Percentiles rank a stretch among this genome's conserved stretches.
phyloP scores from a whole-genome alignment of 2,329 filamentous ascomycete species.

The Hortaea werneckii region DNA sequence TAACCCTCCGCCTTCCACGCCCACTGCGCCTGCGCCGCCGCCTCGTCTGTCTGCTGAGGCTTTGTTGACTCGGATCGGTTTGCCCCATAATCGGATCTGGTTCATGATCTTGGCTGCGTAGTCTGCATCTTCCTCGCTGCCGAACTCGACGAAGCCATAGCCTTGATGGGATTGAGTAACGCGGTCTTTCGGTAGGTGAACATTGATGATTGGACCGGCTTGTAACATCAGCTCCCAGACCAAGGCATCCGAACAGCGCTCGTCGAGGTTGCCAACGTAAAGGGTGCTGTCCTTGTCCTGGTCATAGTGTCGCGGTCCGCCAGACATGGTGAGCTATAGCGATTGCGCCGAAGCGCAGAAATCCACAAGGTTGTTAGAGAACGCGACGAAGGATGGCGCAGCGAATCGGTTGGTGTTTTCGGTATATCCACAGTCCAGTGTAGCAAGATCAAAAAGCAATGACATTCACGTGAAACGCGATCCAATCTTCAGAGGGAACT shows the following conservation, averaged over 20 bases:
- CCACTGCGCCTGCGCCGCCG: slow-evolving; percentile 59
- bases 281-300: slow-evolving; percentile 98
- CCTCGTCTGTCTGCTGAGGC: slow-evolving; percentile 88
- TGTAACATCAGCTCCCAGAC: slow-evolving; percentile 98
- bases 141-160: slow-evolving; percentile 98
- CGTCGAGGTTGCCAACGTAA: slow-evolving; percentile 97
- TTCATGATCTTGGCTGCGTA: slow-evolving; percentile 97
- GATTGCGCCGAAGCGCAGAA: neutral
- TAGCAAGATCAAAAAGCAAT: neutral
- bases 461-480: neutral
- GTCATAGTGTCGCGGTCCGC: slow-evolving; percentile 69
- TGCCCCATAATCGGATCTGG: slow-evolving; percentile 83
- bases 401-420: too few species aligned
- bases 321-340: slow-evolving; percentile 45
- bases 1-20: slow-evolving; percentile 85
- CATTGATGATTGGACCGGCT: slow-evolving; percentile 92
- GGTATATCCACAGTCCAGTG: too few species aligned
- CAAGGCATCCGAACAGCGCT: slow-evolving; percentile 80
- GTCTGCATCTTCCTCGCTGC: slow-evolving; percentile 87
- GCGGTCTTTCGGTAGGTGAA: slow-evolving; percentile 95
- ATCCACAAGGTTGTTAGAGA: too few species aligned
- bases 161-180: slow-evolving; percentile 95
- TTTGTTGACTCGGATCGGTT: slow-evolving; percentile 95
- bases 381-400: too few species aligned
- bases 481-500: neutral